A percentile compares a stretch with the other conserved stretches of the same genome.
Evolutionary conservation across 2,329 filamentous ascomycete species (phyloP).

Genomic region (Aspergillus udagawae): DNA sequence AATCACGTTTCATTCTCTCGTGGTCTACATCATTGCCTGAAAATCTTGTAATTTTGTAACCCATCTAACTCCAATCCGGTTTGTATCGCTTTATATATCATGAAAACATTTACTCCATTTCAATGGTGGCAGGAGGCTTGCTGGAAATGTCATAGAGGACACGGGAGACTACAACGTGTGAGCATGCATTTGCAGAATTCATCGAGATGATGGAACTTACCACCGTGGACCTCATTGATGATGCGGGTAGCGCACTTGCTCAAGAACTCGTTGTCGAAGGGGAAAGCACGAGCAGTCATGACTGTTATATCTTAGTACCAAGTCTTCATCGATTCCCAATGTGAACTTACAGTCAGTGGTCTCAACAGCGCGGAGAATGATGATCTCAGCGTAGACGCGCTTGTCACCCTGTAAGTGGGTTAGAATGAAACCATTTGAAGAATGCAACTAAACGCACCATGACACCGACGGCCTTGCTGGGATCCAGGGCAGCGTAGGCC

Average conservation of each 20-base stretch:
- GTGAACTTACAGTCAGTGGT: slow-evolving; percentile 50
- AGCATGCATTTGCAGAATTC: slow-evolving; percentile 7
- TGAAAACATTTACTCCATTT: slow-evolving; percentile 58
- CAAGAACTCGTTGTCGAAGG: slow-evolving; percentile 63
- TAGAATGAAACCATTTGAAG: slow-evolving; percentile 45
- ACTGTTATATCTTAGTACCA: slow-evolving; percentile 27
- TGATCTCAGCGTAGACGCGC: slow-evolving; percentile 61
- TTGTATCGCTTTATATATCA: background rate
- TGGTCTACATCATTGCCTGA: background rate
- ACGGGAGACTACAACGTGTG: slow-evolving; percentile 13
- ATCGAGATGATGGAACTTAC: slow-evolving; percentile 43
- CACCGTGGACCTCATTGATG: slow-evolving; percentile 69
- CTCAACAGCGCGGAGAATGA: slow-evolving; percentile 59
- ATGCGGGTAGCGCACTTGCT: slow-evolving; percentile 64
- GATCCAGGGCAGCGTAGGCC: slow-evolving; percentile 65
- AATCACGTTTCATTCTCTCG: background rate
- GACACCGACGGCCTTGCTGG: slow-evolving; percentile 57
- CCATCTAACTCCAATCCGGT: background rate
- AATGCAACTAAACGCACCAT: slow-evolving; percentile 60
- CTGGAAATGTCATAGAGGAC: slow-evolving; percentile 48
- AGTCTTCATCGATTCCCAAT: background rate
- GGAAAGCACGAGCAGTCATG: slow-evolving; percentile 71
- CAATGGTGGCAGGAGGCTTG: slow-evolving; percentile 69
- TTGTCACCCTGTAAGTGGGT: slow-evolving; percentile 53
- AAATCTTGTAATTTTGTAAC: background rate